Evolutionary conservation across 1,284 basidiomycete genomes (phyloP), one percentile per base, ranked within the genome.

Genomic region (Ustilago sp.): DNA sequence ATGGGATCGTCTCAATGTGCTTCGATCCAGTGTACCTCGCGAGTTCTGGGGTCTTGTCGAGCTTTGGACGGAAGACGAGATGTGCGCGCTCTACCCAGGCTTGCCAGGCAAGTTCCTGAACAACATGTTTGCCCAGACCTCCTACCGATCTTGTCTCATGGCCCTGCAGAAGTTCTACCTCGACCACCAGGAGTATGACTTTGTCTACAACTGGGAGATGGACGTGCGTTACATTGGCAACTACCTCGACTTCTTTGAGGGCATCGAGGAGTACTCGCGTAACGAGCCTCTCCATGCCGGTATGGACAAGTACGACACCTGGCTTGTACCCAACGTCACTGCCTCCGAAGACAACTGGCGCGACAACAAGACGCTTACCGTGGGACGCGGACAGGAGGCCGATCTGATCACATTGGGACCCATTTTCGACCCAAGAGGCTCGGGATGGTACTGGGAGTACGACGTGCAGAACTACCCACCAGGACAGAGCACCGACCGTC

Each of bases 171-270:
- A 84, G 73, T 86, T 86, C 72, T 85, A 82, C 67, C 74, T 85
- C 51, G 83, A 85, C 69, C 84, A 86, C 72, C 81, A 81, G 61
- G 84, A 86, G 74, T 86, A 86, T 67, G 84, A 86, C 70, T 85
- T 80, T 32, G 76, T 86, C 31, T 85, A 80, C 70, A 86, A 86
- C 74, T 86, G 84, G 84, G 84, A 86, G 77, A 85, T 86, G 83
- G 84, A 86, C 59, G 83, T 84, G 53, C 79, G 84, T 15, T 86
- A 84, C 74, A 83, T 84, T 45, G 84, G 84, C 60, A 84, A 86
- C 72, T 86, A 85, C 73, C 79, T 82, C 63, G 83, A 85, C 67
- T 85, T 80, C 56, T 81, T 86, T 53, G 83, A 85, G 63, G 83
- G 83, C 32, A 77, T 85, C 58, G 83, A 85, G 57, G 82, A 79